Base-by-base conservation (phyloP, 192 early-diverging fungal species). In the Phycomyces blakesleeanus region DNA sequence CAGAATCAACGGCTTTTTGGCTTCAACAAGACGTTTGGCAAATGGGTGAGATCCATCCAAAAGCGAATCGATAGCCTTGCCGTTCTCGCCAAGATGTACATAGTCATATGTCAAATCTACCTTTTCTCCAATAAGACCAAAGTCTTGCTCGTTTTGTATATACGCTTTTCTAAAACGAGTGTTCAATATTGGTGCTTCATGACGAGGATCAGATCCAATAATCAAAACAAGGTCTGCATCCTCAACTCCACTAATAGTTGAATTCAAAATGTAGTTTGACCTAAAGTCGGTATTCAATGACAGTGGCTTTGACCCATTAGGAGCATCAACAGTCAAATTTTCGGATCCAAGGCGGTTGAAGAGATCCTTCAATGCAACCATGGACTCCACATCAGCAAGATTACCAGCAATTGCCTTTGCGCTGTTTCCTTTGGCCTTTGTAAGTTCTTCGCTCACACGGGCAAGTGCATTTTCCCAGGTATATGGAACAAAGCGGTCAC, bases 281-380 rank as follows among this genome's bases (percentile, higher is more conserved):
- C 96, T 87, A 77, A 98, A 84, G 67, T 97, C 96, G 44, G 73
- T 73, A 61, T 81, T 77, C 26, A 81, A 75, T 44, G 76, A 73
- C 14, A 80, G 68, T 7, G 74, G 61, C 20, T 66, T 63, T 21
- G 68, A 82, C 15, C 75, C 71, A 50, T 84, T 78, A 26, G 61
- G 66, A 34, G 72, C 71, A 59, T 98, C 96, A 27, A 92, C 77
- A 16, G 84, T 72, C 52, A 97, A 76, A 55, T 92, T 91, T 72
- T 98, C 94, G 7, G 88, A 88, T 38, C 91, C 93, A 11, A 86
- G 68, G 10, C 81, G 78, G 78, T 93, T 95, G 74, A 98, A 79
- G 50, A 97, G 76, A 69, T 98, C 96, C 86, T 97, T 97, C 59
- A 98, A 83, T n/a, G 93, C 92, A 10, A 95, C 92, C 66, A 98